These are phyloP conservation scores for Oryza glumipatula DNA, from an alignment of 176 grass and related monocot genomes.

Conservation along the genomic window DNA sequence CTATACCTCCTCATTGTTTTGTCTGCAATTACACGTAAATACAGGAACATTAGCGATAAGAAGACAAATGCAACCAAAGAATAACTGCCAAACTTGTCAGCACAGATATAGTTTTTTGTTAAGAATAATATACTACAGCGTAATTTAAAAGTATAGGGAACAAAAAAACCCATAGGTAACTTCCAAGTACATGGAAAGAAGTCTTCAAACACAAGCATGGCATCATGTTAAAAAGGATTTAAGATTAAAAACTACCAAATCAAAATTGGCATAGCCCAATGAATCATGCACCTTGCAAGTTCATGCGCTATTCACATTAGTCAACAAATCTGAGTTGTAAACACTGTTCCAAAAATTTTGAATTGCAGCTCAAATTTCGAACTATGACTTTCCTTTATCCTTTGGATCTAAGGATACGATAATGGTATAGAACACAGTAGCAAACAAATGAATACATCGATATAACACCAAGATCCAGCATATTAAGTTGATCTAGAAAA, in stretches of 20 bases:
- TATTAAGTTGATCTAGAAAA: background rate
- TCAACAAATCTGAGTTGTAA: background rate
- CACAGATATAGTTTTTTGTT: background rate
- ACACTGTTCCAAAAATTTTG: background rate
- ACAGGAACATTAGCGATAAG: background rate
- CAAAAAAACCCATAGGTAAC: background rate
- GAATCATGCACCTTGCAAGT: background rate
- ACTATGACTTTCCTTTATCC: background rate
- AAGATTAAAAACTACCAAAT: background rate
- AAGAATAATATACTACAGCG: background rate
- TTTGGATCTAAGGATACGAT: background rate
- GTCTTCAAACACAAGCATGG: background rate
- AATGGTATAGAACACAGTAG: background rate
- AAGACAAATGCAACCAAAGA: background rate
- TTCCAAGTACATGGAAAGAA: background rate
- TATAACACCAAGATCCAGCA: background rate
- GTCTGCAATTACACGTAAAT: conserved; percentile 17
- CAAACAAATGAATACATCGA: background rate
- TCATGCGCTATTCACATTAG: conserved; percentile 13
- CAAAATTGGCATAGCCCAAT: background rate
- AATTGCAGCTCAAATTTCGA: background rate
- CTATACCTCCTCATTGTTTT: conserved; percentile 91
- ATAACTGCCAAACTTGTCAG: background rate
- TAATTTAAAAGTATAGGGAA: background rate
- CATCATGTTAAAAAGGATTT: background rate